A percentile compares a stretch with the other conserved stretches of the same genome.
Conservation (phyloP, 1,139 yeast species). For the Nematodospora anomalae region DNA sequence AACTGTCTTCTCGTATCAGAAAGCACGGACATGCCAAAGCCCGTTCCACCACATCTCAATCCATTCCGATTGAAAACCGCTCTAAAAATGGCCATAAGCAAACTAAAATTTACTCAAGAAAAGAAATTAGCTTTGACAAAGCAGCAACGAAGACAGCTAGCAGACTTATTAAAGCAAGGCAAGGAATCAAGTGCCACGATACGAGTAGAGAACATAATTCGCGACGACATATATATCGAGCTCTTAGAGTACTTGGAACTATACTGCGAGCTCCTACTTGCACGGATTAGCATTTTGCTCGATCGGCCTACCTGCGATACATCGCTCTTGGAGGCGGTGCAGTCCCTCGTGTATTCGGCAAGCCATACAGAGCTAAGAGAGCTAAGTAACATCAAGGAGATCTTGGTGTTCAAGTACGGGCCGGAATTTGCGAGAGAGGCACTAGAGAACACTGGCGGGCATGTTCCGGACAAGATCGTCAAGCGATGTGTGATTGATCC, state of each 20-base stretch:
- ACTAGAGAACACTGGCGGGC: conserved; percentile 51
- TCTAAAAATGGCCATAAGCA: conserved; percentile 77
- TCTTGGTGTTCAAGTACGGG: conserved; percentile 66
- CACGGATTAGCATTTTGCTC: conserved; percentile 63
- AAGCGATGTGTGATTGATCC: conserved; percentile 66
- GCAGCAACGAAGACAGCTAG: conserved; percentile 74
- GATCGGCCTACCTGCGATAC: conserved; percentile 53
- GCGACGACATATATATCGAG: conserved; percentile 83
- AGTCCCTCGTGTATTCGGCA: conserved; percentile 68
- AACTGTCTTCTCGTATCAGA: too few relatives aligned
- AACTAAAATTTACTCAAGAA: conserved; percentile 77
- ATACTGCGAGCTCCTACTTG: conserved; percentile 79
- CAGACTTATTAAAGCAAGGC: conserved; percentile 67
- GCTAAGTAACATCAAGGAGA: conserved; percentile 57
- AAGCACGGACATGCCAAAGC: conserved; percentile 13
- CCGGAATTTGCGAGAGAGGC: conserved; percentile 60
- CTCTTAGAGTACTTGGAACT: conserved; percentile 76
- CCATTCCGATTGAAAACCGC: conserved; percentile 61
- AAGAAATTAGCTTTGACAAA: conserved; percentile 81
- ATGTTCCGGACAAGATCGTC: conserved; percentile 65
- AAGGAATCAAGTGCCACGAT: conserved; percentile 84
- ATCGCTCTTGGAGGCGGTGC: conserved; percentile 72
- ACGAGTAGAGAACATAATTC: conserved; percentile 79
- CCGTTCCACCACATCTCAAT: conserved; percentile 35
- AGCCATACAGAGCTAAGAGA: conserved; percentile 79